These are phyloP conservation scores for Saprolegnia parasitica DNA, from an alignment of 352 stramenopile species.

Conservation along the genomic window DNA sequence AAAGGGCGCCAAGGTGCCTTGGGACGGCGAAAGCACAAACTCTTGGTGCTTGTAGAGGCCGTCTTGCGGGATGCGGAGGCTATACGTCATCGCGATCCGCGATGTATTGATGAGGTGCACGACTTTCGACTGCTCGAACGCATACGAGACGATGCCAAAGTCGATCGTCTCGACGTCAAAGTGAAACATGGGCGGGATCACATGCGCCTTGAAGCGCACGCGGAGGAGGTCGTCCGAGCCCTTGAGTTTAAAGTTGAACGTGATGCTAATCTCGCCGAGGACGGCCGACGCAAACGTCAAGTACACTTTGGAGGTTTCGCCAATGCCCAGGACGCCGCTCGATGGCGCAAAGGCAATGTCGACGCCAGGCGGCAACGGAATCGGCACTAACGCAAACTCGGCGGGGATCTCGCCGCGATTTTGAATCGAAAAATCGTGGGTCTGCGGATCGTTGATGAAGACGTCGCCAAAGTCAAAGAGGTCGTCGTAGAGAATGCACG, in stretches of 20 bases:
- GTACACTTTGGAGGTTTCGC: slow-evolving; percentile 75
- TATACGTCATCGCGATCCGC: slow-evolving; percentile 90
- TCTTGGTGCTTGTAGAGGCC: slow-evolving; percentile 87
- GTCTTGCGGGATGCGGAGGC: slow-evolving; percentile 88
- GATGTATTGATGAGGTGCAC: slow-evolving; percentile 90
- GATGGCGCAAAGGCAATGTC: slow-evolving; percentile 43
- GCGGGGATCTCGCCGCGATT: slow-evolving; percentile 93
- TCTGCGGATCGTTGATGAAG: slow-evolving; percentile 87
- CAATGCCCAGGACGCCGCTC: slow-evolving; percentile 57
- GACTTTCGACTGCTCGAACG: slow-evolving; percentile 69
- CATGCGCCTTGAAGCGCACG: slow-evolving; percentile 81
- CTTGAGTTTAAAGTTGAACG: slow-evolving; percentile 78
- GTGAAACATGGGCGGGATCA: slow-evolving; percentile 92
- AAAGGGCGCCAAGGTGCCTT: slow-evolving; percentile 75
- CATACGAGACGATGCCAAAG: slow-evolving; percentile 90
- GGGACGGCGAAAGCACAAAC: slow-evolving; percentile 73
- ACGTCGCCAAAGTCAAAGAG: slow-evolving; percentile 93
- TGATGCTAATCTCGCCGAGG: slow-evolving; percentile 84
- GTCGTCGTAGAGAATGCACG: slow-evolving; percentile 90
- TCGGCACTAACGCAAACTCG: slow-evolving; percentile 56
- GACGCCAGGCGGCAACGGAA: slow-evolving; percentile 35
- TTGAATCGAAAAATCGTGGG: slow-evolving; percentile 87
- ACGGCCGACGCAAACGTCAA: slow-evolving; percentile 84
- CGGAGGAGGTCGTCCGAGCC: slow-evolving; percentile 81
- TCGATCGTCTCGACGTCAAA: slow-evolving; percentile 88